Conservation (phyloP, 257 asterid genomes). For the Fraxinus pennsylvanica region DNA sequence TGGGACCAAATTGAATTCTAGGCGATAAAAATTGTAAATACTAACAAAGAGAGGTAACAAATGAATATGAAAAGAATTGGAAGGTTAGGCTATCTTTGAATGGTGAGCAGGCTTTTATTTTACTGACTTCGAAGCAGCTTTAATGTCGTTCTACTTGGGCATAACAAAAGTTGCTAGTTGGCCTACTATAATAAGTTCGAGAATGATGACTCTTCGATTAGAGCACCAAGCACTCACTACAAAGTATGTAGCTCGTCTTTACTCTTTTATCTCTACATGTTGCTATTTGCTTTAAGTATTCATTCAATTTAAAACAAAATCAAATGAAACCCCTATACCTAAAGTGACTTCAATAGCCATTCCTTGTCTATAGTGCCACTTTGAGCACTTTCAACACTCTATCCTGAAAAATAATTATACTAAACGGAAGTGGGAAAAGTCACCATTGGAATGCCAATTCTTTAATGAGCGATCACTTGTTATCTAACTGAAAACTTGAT, state of each 20-base stretch:
- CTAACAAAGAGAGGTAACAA: background rate
- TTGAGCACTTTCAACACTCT: background rate
- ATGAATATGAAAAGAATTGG: background rate
- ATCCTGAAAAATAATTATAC: background rate
- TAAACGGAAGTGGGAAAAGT: too few relatives aligned
- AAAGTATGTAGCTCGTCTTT: background rate
- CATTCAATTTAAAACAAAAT: background rate
- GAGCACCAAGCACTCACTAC: background rate
- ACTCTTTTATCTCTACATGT: background rate
- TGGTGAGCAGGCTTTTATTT: background rate
- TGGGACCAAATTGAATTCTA: background rate
- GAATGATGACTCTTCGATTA: background rate
- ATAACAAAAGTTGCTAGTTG: background rate
- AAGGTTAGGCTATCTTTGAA: background rate
- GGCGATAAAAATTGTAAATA: background rate
- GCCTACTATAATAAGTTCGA: background rate
- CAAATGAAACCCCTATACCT: background rate
- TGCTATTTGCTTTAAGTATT: background rate
- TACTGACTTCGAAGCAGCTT: background rate
- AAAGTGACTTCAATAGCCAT: background rate
- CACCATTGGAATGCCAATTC: background rate
- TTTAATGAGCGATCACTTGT: background rate
- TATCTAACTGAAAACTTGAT: background rate
- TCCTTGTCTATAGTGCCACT: background rate
- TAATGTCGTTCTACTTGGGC: background rate